Evolutionary conservation across 306 rosid genomes (phyloP), one percentile per base, ranked within the genome.

Genomic region (Castanea mollissima): DNA sequence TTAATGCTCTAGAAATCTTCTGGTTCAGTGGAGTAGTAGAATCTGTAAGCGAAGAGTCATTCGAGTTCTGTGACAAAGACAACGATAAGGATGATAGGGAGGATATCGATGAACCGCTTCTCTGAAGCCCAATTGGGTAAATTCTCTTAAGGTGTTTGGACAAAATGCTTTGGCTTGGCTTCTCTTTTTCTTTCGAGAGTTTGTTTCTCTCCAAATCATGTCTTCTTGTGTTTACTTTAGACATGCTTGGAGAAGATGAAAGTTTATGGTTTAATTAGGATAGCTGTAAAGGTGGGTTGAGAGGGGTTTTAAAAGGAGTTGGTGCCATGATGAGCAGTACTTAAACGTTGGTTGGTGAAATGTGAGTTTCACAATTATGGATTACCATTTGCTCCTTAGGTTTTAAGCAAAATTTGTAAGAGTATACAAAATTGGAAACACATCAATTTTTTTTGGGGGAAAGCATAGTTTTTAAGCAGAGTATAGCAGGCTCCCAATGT

Each of bases 111-210:
- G 97, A 95, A 76, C 79, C 74, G 90, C 96, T 95, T 84, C 83
- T 91, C 60, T 95, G 96, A 67, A 95, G 90, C 20, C 97, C 98
- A 80, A 95, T 88, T 44, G 99, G 99, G 86, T 95, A 95, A 75
- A 95, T 86, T 88, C 89, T 93, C 91, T 93, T 95, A 3, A 95
- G 81, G 71, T 76, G 85, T 84, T 85, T 91, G 23, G 90, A 89
- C 35, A 91, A 79, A 23, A 88, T 78, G 35, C 68, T 80, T 25
- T 88, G 87, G 88, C 74, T 83, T 76, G 79, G 57, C 75, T 85
- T 89, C 80, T 90, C 90, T 79, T 86, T 85, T 67, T 90, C 90
- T 77, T 87, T 88, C 59, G 78, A 79, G 80, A 85, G 79, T 59
- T 72, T 85, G 86, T 82, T 86, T 79, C 73, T 88, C 83, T 91